These are phyloP conservation scores for Picochlorum sp. DNA, from an alignment of 139 green algal genomes.

Conservation along the genomic window DNA sequence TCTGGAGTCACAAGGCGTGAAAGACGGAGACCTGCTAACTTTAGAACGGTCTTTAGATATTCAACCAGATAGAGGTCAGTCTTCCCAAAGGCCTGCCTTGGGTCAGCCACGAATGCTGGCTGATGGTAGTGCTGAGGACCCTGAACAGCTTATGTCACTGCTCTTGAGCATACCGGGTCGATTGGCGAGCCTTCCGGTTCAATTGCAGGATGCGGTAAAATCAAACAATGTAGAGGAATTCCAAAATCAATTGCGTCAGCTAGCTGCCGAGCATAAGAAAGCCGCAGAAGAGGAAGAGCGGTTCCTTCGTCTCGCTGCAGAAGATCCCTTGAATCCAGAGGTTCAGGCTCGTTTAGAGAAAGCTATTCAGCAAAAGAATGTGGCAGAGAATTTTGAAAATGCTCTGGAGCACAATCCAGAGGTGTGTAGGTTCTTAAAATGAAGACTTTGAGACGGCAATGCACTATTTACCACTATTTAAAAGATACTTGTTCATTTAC, in stretches of 20 bases:
- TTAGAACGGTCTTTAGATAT: slow-evolving; percentile 14
- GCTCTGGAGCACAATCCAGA: slow-evolving; percentile 90
- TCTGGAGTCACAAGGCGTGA: slow-evolving; percentile 28
- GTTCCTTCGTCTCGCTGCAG: slow-evolving; percentile 39
- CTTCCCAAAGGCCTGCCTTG: background rate
- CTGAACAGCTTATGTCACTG: slow-evolving; percentile 11
- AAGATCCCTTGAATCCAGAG: slow-evolving; percentile 83
- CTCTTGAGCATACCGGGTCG: slow-evolving; percentile 1
- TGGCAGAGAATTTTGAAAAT: slow-evolving; percentile 77
- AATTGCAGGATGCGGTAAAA: slow-evolving; percentile 2
- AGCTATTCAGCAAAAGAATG: slow-evolving; percentile 73
- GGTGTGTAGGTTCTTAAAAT: too few species aligned
- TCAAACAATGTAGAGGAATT: background rate
- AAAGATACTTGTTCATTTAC: too few species aligned
- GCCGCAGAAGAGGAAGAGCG: slow-evolving; percentile 16
- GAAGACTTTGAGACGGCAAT: slow-evolving; percentile 8
- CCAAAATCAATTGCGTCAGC: background rate
- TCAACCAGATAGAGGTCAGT: background rate
- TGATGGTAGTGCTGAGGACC: slow-evolving; percentile 6
- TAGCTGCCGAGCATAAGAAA: slow-evolving; percentile 15
- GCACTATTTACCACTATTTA: too few species aligned
- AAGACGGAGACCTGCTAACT: slow-evolving; percentile 50
- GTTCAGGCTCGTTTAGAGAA: slow-evolving; percentile 70
- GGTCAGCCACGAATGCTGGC: background rate
- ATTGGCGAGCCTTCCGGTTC: slow-evolving; percentile 2